A percentile compares a stretch with the other conserved stretches of the same genome.
phyloP scores from a whole-genome alignment of 495 filamentous ascomycete genomes.

The Zalerion maritima region DNA sequence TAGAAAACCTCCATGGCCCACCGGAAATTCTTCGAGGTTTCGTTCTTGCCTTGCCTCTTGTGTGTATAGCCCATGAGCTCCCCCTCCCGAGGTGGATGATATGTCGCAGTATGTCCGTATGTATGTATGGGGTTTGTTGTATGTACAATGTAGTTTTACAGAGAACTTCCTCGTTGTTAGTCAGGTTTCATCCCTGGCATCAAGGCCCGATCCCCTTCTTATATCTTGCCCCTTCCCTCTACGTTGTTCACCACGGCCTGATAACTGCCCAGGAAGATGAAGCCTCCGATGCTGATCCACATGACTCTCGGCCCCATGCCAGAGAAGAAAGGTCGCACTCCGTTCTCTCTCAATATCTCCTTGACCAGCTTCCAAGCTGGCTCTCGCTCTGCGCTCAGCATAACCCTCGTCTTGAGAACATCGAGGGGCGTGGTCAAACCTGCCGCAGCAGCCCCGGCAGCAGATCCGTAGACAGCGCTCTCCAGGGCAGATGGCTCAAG shows the following conservation, averaged over 20 bases:
- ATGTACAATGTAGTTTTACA: too few relatives aligned
- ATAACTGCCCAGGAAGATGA: conserved; percentile 92
- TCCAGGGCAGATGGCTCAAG: conserved; percentile 52
- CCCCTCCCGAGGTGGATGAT: too few relatives aligned
- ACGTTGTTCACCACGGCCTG: conserved; percentile 74
- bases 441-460: conserved; percentile 75
- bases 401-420: conserved; percentile 91
- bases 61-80: too few relatives aligned
- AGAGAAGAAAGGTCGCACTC: conserved; percentile 65
- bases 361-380: conserved; percentile 43
- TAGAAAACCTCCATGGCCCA: too few relatives aligned
- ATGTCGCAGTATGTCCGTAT: too few relatives aligned
- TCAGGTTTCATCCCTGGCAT: too few relatives aligned
- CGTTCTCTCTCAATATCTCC: conserved; percentile 54
- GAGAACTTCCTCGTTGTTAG: too few relatives aligned
- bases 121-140: too few relatives aligned
- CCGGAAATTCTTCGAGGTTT: too few relatives aligned
- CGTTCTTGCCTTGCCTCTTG: too few relatives aligned
- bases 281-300: conserved; percentile 90
- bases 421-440: conserved; percentile 86
- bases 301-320: conserved; percentile 78
- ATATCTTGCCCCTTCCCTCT: conserved; percentile 25
- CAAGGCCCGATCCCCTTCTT: too few relatives aligned
- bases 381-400: conserved; percentile 57
- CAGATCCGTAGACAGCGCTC: conserved; percentile 72